Evolutionary conservation across 495 filamentous ascomycete genomes (phyloP), one percentile per base, ranked within the genome.

Genomic region (Penicillium desertorum): DNA sequence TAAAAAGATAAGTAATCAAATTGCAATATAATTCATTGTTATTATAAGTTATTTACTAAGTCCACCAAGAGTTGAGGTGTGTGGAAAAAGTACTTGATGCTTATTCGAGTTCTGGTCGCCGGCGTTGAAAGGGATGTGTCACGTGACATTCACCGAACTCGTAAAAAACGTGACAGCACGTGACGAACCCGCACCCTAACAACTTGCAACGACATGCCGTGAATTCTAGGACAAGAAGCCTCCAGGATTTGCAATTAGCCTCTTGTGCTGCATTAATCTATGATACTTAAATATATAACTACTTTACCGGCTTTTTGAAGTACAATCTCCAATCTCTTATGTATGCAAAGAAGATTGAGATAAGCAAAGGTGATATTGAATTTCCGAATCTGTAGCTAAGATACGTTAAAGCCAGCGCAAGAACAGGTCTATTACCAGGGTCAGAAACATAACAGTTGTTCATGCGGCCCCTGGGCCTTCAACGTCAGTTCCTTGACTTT

Each of bases 131-230:
- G 19, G 25, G 1, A 2, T 5, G 5, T 5, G 1, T 37, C 47
- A 52, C 49, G 49, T 41, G 49, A n/a, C 0, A 42, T 27, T n/a
- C 8, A 41, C 16, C 6, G 22, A 39, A 16, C 20, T 2, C 36
- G n/a, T 41, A 14, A 3, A 9, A 2, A 17, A 39, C 36, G 36
- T 34, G 23, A 22, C 12, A 0, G 4, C 49, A 52, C 49, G 36
- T 52, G 49, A 52, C 34, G 2, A 4, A 11, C 8, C 11, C 19
- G n/a, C 36, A 52, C 49, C 49, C 49, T 52, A 52, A 52, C 3
- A 30, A 42, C 34, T 52, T 11, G 8, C n/a, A 37, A 37, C 17
- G n/a, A 37, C 47, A 36, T 37, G 17, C 7, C 17, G n/a, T 22
- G 29, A 23, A 7, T 22, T 50, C 4, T 10, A 23, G 12, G 29